These are phyloP conservation scores for Ophiostoma novo-ulmi DNA, from an alignment of 2,329 filamentous ascomycete species.

Conservation along the genomic window DNA sequence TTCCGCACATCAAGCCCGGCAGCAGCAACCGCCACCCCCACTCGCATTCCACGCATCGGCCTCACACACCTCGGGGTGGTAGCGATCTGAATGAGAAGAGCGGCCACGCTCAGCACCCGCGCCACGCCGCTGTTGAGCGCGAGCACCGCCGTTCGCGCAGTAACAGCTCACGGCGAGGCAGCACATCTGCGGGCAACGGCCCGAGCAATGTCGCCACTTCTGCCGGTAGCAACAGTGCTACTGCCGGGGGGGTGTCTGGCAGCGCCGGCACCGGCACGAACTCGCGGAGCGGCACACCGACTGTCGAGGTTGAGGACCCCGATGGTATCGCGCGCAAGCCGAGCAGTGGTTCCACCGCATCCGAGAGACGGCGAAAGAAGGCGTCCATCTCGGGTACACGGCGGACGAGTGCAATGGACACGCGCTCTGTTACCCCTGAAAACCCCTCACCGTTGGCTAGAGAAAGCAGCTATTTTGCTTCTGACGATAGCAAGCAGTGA, in stretches of 20 bases:
- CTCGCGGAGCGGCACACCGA: constrained; percentile 32
- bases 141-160: constrained; percentile 48
- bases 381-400: constrained; percentile 25
- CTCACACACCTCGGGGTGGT: constrained; percentile 23
- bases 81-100: constrained; percentile 21
- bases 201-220: not conserved
- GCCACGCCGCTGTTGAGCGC: constrained; percentile 41
- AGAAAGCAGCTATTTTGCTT: constrained; percentile 39
- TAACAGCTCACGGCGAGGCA: constrained; percentile 49
- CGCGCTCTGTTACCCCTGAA: constrained; percentile 52
- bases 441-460: constrained; percentile 49
- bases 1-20: constrained; percentile 3
- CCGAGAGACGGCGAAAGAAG: constrained; percentile 52
- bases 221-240: constrained; percentile 35
- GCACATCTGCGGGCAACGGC: constrained; percentile 39
- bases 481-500: constrained; percentile 11
- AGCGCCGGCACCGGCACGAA: constrained; percentile 23
- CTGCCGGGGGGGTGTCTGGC: constrained; percentile 33
- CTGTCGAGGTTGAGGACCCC: constrained; percentile 42
- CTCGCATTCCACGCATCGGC: not conserved
- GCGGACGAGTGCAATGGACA: constrained; percentile 42
- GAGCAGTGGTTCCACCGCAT: constrained; percentile 45
- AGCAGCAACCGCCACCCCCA: not conserved
- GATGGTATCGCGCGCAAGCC: constrained; percentile 37
- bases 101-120: constrained; percentile 40